Base-by-base conservation (phyloP, 805 yeast species). In the Saturnispora sanitii region DNA sequence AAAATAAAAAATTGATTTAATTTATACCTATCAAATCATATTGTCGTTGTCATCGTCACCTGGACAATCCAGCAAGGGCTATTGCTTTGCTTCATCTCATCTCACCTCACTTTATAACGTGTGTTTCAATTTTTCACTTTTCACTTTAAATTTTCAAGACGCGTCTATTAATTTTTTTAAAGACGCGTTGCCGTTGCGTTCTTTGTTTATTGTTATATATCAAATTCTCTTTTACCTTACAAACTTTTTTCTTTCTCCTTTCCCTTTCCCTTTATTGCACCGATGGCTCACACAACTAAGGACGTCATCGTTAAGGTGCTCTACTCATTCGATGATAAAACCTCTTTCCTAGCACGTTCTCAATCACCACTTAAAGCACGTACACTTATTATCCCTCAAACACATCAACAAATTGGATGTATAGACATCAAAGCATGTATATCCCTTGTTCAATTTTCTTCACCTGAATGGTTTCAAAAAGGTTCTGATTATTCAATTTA, bases 391-490 rank as follows among this genome's bases (percentile, higher is more conserved):
- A 45, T 66, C 2, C 57, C 81, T 57, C 57, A 30, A 33, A 18
- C 26, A 6, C 26, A 28, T 7, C 63, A 31, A 67, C 67, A 63
- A 1, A 48, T 67, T 4, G 65, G 75, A 41, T 62, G 66, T 53
- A 57, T 61, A 16, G 62, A 68, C 43, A 52, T 73, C 51, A 61
- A 68, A 53, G 45, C 74, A 60, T 57, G 73, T 51, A 45, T 77
- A 52, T 54, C 71, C 52, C 56, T 67, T 2, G 55, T 68, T 15
- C 46, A 59, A 34, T 68, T 61, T 8, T 73, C 80, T 34, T 64
- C 69, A 29, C 73, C 73, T 4, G 73, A 68, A 44, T 54, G 63
- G 39, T 66, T 68, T 37, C 50, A 69, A 15, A 35, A 70, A 50
- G 49, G 59, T 47, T 19, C 44, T 16, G 64, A 77, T 64, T 58